These are phyloP conservation scores for Adenanthera pavonina DNA, from an alignment of 306 rosid genomes.

Conservation along the genomic window DNA sequence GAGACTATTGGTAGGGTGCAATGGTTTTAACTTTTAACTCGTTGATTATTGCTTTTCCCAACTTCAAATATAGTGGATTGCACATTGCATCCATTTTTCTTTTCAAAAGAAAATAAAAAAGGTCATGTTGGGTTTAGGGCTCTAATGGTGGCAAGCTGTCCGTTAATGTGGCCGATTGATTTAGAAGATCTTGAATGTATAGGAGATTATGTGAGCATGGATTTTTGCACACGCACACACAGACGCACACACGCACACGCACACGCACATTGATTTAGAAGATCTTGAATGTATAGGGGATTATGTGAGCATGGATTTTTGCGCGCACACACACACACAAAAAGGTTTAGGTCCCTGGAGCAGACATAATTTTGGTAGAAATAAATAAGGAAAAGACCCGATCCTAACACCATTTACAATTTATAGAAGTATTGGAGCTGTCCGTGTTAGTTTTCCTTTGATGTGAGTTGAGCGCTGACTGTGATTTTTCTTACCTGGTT, in stretches of 20 bases:
- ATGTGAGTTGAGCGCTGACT: neutral
- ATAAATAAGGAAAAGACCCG: slow-evolving; percentile 4
- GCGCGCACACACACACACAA: neutral
- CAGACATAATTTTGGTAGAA: slow-evolving; percentile 8
- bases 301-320: neutral
- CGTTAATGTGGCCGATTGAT: slow-evolving; percentile 23
- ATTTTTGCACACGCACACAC: neutral
- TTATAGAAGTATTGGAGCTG: neutral
- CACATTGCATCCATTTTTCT: slow-evolving; percentile 6
- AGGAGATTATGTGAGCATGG: neutral
- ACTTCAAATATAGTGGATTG: neutral
- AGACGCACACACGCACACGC: neutral
- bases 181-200: slow-evolving; percentile 1
- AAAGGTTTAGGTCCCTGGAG: slow-evolving; percentile 4
- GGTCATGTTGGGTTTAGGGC: neutral
- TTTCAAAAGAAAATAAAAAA: neutral
- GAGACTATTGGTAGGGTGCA: slow-evolving; percentile 86
- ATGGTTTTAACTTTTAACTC: slow-evolving; percentile 19
- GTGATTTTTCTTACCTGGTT: neutral
- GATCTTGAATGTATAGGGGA: neutral
- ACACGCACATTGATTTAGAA: slow-evolving; percentile 2
- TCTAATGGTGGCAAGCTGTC: neutral
- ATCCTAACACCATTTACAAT: neutral
- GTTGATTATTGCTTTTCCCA: slow-evolving; percentile 19
- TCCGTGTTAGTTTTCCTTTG: neutral